Base-by-base conservation (phyloP, 129 eudicot species). In the Flaveria brownii region DNA sequence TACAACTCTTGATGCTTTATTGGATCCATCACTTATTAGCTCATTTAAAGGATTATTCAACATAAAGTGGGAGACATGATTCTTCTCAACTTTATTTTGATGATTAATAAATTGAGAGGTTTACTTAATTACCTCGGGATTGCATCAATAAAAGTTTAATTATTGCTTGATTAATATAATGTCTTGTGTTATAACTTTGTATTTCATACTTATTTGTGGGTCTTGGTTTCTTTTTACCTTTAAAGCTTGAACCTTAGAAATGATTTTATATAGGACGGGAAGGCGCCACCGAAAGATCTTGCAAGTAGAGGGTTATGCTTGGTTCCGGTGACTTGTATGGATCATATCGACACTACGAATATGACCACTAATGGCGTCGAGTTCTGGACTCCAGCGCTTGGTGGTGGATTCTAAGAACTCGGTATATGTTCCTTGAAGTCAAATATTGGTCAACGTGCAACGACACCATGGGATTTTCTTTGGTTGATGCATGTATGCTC, bases 381-480 rank as follows among this genome's bases (percentile, higher is more conserved):
- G 50, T 92, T 87, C 80, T 92, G 97, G 97, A 87, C 96, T 59
- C 96, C 92, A 12, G 87, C 91, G 30, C 88, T 85, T 16, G 91
- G 91, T 16, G 92, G 90, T 25, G 95, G 97, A 3, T 51, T 80
- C 67, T 80, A 67, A 80, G 45, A 63, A 33, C 69, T 33, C 12
- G 20, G 18, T 63, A 36, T 7, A 36, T 36, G 46, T 28, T 63
- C 10, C 41, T 61, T 61, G 69, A 63, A 30, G 22, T 10, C 36
- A 12, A 23, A 60, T 60, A 23, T 16, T 0, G 7, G 66, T 23
- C 36, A 23, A 60, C 13, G n/a, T 23, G 39, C 66, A 60, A 23
- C 26, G 6, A 55, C 28, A 55, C 62, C 36, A 60, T 23, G 39
- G 36, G 41, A 5, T 36, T 36, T 36, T 36, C 41, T 36, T 36